Percentiles rank a stretch among this genome's conserved stretches.
These are phyloP conservation scores for Phyllosticta capitalensis DNA, from an alignment of 2,329 filamentous ascomycete species.

Conservation along the genomic window DNA sequence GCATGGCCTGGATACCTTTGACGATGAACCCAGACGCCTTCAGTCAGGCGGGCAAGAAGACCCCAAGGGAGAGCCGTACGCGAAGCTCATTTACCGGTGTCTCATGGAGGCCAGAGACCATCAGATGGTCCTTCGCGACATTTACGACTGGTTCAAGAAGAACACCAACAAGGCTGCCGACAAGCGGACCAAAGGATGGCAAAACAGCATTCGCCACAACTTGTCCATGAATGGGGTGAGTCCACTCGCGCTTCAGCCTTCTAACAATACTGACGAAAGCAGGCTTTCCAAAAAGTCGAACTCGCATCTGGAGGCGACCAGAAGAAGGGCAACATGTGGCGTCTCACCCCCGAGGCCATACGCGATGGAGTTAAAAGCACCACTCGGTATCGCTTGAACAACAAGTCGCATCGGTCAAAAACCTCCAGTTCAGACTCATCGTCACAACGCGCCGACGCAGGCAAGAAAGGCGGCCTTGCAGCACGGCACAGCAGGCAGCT, in stretches of 20 bases:
- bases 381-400: constrained; percentile 48
- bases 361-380: constrained; percentile 71
- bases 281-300: constrained; percentile 49
- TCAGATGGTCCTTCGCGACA: constrained; percentile 70
- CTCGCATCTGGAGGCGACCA: constrained; percentile 37
- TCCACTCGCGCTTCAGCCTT: not conserved
- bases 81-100: constrained; percentile 68
- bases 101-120: constrained; percentile 57
- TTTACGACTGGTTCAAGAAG: constrained; percentile 81
- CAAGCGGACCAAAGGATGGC: constrained; percentile 59
- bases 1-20: not conserved
- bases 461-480: constrained; percentile 37
- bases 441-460: constrained; percentile 25
- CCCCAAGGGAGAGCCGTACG: constrained; percentile 58
- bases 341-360: constrained; percentile 60
- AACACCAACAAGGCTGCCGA: constrained; percentile 68
- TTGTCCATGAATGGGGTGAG: constrained; percentile 87
- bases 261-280: not conserved
- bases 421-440: constrained; percentile 10
- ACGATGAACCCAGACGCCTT: not conserved
- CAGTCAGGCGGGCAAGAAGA: constrained; percentile 13
- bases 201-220: constrained; percentile 93
- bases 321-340: constrained; percentile 68
- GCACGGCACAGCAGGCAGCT: constrained; percentile 16
- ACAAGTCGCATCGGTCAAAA: constrained; percentile 15